Conservation (phyloP, 2,329 filamentous ascomycete genomes). For the Dactylonectria macrodidyma region DNA sequence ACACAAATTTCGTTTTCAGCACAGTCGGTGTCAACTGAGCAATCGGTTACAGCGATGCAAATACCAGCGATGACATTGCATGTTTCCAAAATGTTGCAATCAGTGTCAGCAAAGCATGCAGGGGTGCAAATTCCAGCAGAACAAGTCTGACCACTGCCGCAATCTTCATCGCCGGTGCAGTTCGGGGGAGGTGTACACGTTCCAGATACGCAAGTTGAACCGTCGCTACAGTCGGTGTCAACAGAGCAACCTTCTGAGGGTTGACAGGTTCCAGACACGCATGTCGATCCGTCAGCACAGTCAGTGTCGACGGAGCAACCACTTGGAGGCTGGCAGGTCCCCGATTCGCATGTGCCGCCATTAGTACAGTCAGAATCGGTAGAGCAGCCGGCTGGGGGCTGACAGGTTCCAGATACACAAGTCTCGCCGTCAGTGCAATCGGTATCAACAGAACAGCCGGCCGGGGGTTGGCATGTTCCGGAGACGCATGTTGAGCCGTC, state of each 20-base stretch:
- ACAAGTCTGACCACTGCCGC: constrained; percentile 3
- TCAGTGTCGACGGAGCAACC: background rate
- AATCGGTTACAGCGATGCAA: background rate
- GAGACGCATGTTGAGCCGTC: too few relatives aligned
- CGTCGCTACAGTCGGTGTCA: background rate
- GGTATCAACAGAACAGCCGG: too few relatives aligned
- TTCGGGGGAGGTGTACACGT: background rate
- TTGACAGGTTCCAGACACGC: background rate
- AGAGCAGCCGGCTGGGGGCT: background rate
- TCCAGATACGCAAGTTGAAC: background rate
- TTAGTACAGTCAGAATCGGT: background rate
- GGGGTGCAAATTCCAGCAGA: constrained; percentile 6
- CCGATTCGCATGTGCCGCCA: background rate
- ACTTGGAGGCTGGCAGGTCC: background rate
- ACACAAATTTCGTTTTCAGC: background rate
- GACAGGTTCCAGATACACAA: background rate
- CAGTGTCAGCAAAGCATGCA: background rate
- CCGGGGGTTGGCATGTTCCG: too few relatives aligned
- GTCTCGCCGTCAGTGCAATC: too few relatives aligned
- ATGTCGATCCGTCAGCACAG: constrained; percentile 1
- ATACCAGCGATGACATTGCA: background rate
- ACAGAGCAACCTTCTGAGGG: background rate
- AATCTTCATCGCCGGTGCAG: background rate
- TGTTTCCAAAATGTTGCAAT: background rate
- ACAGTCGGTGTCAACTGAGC: background rate